Conservation (phyloP, 805 yeast genomes). For the Clavispora asparagi region DNA sequence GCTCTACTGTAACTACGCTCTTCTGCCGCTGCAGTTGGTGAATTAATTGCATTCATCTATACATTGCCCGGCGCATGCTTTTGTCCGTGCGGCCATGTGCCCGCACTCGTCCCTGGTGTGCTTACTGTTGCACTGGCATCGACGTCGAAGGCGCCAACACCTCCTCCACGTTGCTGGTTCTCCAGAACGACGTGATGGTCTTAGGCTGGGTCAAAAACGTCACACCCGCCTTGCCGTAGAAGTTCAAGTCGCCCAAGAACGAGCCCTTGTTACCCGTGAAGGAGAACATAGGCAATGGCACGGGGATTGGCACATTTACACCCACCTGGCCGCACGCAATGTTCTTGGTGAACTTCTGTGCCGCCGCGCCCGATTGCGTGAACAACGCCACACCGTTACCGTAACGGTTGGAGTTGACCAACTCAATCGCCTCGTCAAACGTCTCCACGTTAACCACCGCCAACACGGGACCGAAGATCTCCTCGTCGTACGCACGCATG, state of each 20-base stretch:
- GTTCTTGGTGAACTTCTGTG: conserved; percentile 62
- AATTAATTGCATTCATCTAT: too few species aligned
- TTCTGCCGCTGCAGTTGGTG: too few species aligned
- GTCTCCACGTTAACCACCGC: conserved; percentile 57
- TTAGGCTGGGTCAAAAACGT: conserved; percentile 69
- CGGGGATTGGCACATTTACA: conserved; percentile 74
- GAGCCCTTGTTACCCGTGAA: conserved; percentile 75
- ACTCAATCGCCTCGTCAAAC: conserved; percentile 61
- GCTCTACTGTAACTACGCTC: too few species aligned
- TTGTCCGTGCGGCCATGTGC: too few species aligned
- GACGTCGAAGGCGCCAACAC: conserved; percentile 51
- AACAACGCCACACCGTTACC: conserved; percentile 72
- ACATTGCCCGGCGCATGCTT: too few species aligned
- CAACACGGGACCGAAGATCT: conserved; percentile 74
- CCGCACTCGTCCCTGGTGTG: too few species aligned
- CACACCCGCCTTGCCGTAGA: conserved; percentile 73
- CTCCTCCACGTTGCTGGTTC: conserved; percentile 44
- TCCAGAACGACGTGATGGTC: conserved; percentile 70
- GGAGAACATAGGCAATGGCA: conserved; percentile 76
- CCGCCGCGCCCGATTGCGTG: conserved; percentile 65
- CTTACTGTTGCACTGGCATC: conserved; percentile 59
- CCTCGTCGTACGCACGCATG: conserved; percentile 68
- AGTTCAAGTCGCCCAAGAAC: conserved; percentile 74
- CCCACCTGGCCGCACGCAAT: conserved; percentile 77
- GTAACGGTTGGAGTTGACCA: conserved; percentile 53